Evolutionary conservation across 345 rosid species (phyloP).

Genomic region (Eucalyptus urophylla): DNA sequence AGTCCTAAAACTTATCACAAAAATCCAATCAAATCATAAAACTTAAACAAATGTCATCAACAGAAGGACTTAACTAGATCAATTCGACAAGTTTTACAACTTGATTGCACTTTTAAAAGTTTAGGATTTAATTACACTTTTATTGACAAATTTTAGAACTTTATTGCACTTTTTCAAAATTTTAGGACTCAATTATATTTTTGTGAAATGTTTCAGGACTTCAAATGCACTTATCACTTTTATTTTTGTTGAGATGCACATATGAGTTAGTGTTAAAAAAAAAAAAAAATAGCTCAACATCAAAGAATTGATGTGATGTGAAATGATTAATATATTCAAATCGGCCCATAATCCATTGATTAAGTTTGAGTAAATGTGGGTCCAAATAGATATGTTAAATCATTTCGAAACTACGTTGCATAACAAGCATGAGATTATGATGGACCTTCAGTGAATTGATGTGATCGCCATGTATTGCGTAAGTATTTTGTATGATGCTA

Average conservation of each 20-base stretch:
- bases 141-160: rapidly evolving
- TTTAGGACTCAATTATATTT: no score
- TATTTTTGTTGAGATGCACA: background rate
- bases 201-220: rapidly evolving
- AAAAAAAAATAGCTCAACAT: no score
- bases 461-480: background rate
- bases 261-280: no score
- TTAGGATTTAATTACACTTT: rapidly evolving
- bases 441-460: background rate
- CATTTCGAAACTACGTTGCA: rapidly evolving
- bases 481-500: background rate
- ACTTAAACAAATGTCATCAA: no score
- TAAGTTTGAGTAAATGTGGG: background rate
- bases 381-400: background rate
- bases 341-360: rapidly evolving
- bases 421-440: background rate
- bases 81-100: no score
- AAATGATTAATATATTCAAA: no score
- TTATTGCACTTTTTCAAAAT: no score
- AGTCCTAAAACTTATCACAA: rapidly evolving
- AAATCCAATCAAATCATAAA: no score
- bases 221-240: no score
- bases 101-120: no score
- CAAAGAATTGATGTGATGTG: no score
- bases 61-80: no score